A percentile compares a stretch with the other conserved stretches of the same genome.
Evolutionary conservation across 495 filamentous ascomycete genomes (phyloP).

Genomic region (Aspergillus coremiiformis): DNA sequence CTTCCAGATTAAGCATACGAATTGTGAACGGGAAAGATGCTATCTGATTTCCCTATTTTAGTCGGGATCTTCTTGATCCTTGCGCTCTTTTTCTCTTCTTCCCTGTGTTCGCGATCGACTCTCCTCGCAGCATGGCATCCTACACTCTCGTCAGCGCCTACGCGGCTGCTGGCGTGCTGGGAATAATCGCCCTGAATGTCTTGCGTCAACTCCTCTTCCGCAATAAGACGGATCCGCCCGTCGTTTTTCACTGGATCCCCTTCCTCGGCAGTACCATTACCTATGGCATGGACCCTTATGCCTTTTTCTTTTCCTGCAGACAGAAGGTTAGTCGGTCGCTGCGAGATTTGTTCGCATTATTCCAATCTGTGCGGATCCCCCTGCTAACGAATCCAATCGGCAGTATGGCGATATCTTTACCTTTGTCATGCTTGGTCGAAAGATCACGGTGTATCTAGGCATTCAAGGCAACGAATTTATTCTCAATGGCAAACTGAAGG

Average conservation of each 20-base stretch:
- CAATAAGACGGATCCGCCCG: slow-evolving; percentile 64
- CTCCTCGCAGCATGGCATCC: slow-evolving; percentile 12
- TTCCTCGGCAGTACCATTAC: slow-evolving; percentile 69
- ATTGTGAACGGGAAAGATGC: neutral
- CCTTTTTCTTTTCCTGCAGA: slow-evolving; percentile 64
- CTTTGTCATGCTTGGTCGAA: slow-evolving; percentile 67
- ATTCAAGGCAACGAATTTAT: slow-evolving; percentile 81
- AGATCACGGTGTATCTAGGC: slow-evolving; percentile 70
- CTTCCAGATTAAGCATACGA: neutral
- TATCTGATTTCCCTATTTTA: neutral
- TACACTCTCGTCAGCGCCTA: slow-evolving; percentile 15
- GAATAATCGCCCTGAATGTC: slow-evolving; percentile 59
- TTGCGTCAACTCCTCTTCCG: slow-evolving; percentile 60
- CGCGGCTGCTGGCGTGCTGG: slow-evolving; percentile 20
- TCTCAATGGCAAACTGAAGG: slow-evolving; percentile 74
- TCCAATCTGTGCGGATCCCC: neutral
- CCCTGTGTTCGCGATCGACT: neutral
- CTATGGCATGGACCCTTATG: slow-evolving; percentile 79
- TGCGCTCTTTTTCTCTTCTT: neutral
- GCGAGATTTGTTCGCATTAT: neutral
- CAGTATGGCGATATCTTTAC: slow-evolving; percentile 78
- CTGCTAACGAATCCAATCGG: neutral
- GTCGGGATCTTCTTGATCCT: neutral
- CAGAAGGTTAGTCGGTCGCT: slow-evolving; percentile 49
- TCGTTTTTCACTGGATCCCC: slow-evolving; percentile 82